These are phyloP conservation scores for Kluyveromyces lactis DNA, from an alignment of 805 yeast species.

Conservation along the genomic window DNA sequence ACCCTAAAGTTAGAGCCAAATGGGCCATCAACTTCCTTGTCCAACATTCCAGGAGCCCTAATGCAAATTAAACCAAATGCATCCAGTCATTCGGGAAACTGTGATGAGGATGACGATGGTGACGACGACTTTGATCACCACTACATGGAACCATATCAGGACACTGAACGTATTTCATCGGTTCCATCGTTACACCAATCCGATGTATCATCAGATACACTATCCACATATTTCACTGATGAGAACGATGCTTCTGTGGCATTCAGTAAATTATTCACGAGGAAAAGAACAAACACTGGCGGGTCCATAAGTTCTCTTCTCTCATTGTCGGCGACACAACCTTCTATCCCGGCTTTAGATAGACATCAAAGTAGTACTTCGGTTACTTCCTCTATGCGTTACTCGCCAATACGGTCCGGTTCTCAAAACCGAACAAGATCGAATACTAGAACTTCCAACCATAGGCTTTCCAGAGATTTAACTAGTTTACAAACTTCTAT, in stretches of 20 bases:
- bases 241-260: conserved; percentile 31
- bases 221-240: conserved; percentile 9
- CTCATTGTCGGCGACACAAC: conserved; percentile 13
- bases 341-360: conserved; percentile 10
- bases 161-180: conserved; percentile 2
- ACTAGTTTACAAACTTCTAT: conserved; percentile 13
- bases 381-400: conserved; percentile 20
- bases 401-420: conserved; percentile 23
- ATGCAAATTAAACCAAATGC: no score
- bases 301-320: conserved; percentile 24
- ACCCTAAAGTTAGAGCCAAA: no score
- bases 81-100: neutral
- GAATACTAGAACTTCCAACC: conserved; percentile 19
- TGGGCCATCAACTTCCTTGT: no score
- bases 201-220: conserved; percentile 2
- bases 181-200: conserved; percentile 2
- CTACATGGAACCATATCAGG: conserved; percentile 8
- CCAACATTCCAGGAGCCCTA: no score
- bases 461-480: conserved; percentile 23
- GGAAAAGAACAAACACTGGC: conserved; percentile 25
- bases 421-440: conserved; percentile 28
- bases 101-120: neutral
- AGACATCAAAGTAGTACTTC: conserved; percentile 17
- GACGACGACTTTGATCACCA: conserved; percentile 7
- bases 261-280: conserved; percentile 28